These are phyloP conservation scores for Candida pini DNA, from an alignment of 805 yeast species.

Conservation along the genomic window DNA sequence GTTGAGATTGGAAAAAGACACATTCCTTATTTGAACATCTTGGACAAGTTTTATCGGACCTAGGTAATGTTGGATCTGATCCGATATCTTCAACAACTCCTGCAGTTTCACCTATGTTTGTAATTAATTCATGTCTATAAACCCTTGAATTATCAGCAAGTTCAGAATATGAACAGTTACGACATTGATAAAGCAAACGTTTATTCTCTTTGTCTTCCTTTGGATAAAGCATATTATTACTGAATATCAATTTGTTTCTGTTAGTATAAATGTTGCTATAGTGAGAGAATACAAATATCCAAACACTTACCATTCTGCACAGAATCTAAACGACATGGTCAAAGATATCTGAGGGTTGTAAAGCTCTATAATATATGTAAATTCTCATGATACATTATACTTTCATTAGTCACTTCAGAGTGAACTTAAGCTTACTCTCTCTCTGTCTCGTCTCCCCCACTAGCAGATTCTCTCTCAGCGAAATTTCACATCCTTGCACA, in stretches of 20 bases:
- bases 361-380: no score
- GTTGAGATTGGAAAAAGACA: conserved; percentile 96
- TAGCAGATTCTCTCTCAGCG: no score
- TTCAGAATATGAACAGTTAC: conserved; percentile 92
- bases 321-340: conserved; percentile 74
- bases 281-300: conserved; percentile 5
- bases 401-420: no score
- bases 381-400: no score
- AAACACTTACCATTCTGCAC: conserved; percentile 66
- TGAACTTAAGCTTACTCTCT: no score
- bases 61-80: conserved; percentile 94
- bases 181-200: conserved; percentile 80
- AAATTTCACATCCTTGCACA: no score
- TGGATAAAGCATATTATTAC: conserved; percentile 98
- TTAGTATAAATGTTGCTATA: background rate
- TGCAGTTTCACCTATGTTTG: conserved; percentile 92
- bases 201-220: conserved; percentile 82
- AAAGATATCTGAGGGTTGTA: background rate
- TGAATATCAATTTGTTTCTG: conserved; percentile 1
- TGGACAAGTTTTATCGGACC: conserved; percentile 92
- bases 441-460: no score
- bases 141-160: conserved; percentile 84
- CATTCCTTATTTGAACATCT: conserved; percentile 81
- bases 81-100: conserved; percentile 97
- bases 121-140: conserved; percentile 85